Evolutionary conservation across 345 rosid genomes (phyloP).

Genomic region (Citrus mangshanensis): DNA sequence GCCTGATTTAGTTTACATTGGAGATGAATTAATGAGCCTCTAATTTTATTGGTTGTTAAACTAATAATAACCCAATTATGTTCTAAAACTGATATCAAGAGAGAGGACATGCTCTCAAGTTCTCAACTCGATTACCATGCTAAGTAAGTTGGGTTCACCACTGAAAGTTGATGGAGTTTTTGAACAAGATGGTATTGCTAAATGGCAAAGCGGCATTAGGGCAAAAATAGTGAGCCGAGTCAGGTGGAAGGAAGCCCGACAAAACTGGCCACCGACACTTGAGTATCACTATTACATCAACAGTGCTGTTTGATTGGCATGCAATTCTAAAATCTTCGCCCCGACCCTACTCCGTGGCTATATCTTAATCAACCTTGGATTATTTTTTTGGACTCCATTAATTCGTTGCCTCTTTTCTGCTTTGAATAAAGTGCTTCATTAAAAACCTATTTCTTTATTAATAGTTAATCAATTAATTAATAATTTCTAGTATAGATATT

Average conservation of each 20-base stretch:
- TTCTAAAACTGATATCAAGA: background rate
- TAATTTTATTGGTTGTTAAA: background rate
- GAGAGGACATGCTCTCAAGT: no score
- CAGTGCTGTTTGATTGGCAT: background rate
- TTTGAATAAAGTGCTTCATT: background rate
- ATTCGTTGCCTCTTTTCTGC: background rate
- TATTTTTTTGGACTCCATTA: background rate
- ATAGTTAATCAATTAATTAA: background rate
- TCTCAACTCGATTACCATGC: no score
- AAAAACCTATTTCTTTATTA: background rate
- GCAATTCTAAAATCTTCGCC: background rate
- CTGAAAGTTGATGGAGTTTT: background rate
- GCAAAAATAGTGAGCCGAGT: background rate
- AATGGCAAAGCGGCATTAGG: background rate
- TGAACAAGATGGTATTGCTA: background rate
- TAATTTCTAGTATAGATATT: background rate
- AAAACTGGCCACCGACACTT: conserved; percentile 11
- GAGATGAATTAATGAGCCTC: background rate
- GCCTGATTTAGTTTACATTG: background rate
- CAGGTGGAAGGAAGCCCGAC: background rate
- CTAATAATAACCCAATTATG: background rate
- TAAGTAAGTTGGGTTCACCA: no score
- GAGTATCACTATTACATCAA: no score
- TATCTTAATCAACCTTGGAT: background rate
- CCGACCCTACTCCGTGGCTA: background rate